Evolutionary conservation across 495 filamentous ascomycete genomes (phyloP).

Genomic region (Tuber aestivum): DNA sequence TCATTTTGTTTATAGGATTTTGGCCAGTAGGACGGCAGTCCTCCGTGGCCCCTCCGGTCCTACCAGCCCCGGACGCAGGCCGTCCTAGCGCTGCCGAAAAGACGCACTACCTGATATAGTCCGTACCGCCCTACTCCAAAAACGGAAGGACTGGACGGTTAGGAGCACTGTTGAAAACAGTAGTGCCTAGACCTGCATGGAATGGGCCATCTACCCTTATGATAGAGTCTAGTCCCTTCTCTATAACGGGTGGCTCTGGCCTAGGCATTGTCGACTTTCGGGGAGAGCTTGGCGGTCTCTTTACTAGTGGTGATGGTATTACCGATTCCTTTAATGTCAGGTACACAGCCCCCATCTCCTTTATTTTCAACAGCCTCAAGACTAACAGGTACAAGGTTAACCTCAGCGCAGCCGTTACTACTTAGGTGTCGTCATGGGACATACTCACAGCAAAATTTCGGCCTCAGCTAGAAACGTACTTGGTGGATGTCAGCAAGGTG

Average conservation of each 20-base stretch:
- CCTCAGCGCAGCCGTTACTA: neutral
- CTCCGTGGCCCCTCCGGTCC: too few relatives aligned
- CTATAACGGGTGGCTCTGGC: neutral
- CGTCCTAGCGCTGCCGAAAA: too few relatives aligned
- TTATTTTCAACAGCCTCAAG: neutral
- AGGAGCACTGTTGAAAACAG: neutral
- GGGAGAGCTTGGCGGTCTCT: neutral
- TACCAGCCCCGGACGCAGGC: too few relatives aligned
- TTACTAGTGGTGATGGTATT: neutral
- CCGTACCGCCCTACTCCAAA: too few relatives aligned
- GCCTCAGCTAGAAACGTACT: too few relatives aligned
- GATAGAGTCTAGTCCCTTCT: neutral
- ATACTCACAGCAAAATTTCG: too few relatives aligned
- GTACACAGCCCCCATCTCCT: neutral
- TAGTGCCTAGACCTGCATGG: neutral
- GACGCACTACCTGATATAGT: too few relatives aligned
- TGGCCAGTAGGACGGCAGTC: too few relatives aligned
- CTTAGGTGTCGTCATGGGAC: too few relatives aligned
- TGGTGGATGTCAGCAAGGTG: too few relatives aligned
- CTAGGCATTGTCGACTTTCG: neutral
- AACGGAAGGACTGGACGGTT: too few relatives aligned
- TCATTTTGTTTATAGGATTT: too few relatives aligned
- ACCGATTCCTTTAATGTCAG: neutral
- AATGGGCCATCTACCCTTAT: neutral
- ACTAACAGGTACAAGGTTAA: neutral